Evolutionary conservation across 2,329 filamentous ascomycete species (phyloP).

Genomic region (Aspergillus fructus): DNA sequence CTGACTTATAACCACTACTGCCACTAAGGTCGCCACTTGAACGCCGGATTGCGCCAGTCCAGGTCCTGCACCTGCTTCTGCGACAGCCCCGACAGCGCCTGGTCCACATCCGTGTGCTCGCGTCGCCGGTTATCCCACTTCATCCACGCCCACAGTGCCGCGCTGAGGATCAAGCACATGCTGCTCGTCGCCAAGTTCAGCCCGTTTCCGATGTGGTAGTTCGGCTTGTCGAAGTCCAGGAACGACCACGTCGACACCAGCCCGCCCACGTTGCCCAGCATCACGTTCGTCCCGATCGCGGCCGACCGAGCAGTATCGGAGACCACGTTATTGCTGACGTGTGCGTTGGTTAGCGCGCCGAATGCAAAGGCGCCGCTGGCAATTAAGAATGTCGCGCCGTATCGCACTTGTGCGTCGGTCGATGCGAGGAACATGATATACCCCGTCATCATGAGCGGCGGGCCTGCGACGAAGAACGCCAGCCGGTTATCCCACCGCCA

Average conservation of each 20-base stretch:
- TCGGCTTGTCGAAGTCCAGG: constrained; percentile 60
- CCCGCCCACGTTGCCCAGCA: constrained; percentile 72
- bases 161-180: constrained; percentile 48
- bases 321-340: constrained; percentile 69
- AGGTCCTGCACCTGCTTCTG: constrained; percentile 57
- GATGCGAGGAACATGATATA: constrained; percentile 70
- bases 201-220: constrained; percentile 71
- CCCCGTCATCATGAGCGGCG: constrained; percentile 66
- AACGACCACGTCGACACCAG: constrained; percentile 67
- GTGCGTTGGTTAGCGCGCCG: constrained; percentile 65
- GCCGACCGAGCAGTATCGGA: constrained; percentile 68
- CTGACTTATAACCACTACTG: too few relatives aligned
- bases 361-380: constrained; percentile 63
- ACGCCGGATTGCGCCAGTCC: constrained; percentile 64
- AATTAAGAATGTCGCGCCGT: constrained; percentile 70
- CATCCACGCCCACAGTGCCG: constrained; percentile 60
- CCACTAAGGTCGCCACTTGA: constrained; percentile 14
- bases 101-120: constrained; percentile 55
- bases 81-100: constrained; percentile 55
- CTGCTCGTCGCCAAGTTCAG: constrained; percentile 64
- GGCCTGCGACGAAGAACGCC: constrained; percentile 59
- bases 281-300: constrained; percentile 67
- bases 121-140: constrained; percentile 60
- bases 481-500: constrained; percentile 61
- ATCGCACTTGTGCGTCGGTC: constrained; percentile 54